These are phyloP conservation scores for Hypomontagnella submonticulosa DNA, from an alignment of 495 filamentous ascomycete species.

Conservation along the genomic window DNA sequence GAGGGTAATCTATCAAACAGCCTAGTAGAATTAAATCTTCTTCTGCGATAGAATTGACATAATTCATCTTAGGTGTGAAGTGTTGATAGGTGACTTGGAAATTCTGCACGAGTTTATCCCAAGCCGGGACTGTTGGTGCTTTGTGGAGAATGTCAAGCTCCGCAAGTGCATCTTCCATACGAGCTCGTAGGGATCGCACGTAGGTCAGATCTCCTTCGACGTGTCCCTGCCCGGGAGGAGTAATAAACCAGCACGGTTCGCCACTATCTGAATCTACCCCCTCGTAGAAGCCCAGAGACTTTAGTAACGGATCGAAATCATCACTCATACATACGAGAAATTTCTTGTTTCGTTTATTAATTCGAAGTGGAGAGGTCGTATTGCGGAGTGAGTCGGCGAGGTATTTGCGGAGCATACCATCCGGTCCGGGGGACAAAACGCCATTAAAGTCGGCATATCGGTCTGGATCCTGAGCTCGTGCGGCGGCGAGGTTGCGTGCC, in stretches of 20 bases:
- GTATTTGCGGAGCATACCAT: slow-evolving; percentile 69
- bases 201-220: slow-evolving; percentile 3
- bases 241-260: slow-evolving; percentile 46
- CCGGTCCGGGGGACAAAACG: slow-evolving; percentile 60
- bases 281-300: slow-evolving; percentile 69
- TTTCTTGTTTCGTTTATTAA: slow-evolving; percentile 75
- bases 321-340: slow-evolving; percentile 76
- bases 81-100: slow-evolving; percentile 31
- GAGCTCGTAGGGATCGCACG: slow-evolving; percentile 34
- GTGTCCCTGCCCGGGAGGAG: slow-evolving; percentile 16
- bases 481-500: slow-evolving; percentile 61
- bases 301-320: slow-evolving; percentile 70
- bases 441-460: slow-evolving; percentile 65
- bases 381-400: slow-evolving; percentile 68
- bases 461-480: slow-evolving; percentile 66
- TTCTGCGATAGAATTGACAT: slow-evolving; percentile 4
- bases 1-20: slow-evolving; percentile 36
- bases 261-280: slow-evolving; percentile 36
- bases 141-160: slow-evolving; percentile 36
- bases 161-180: slow-evolving; percentile 38
- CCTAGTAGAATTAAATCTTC: slow-evolving; percentile 35
- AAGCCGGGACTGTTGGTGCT: slow-evolving; percentile 24
- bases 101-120: slow-evolving; percentile 32
- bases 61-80: neutral
- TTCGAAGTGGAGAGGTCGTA: slow-evolving; percentile 57